Evolutionary conservation across 1,139 yeast species (phyloP).

Genomic region (Suhomyces kunorum): DNA sequence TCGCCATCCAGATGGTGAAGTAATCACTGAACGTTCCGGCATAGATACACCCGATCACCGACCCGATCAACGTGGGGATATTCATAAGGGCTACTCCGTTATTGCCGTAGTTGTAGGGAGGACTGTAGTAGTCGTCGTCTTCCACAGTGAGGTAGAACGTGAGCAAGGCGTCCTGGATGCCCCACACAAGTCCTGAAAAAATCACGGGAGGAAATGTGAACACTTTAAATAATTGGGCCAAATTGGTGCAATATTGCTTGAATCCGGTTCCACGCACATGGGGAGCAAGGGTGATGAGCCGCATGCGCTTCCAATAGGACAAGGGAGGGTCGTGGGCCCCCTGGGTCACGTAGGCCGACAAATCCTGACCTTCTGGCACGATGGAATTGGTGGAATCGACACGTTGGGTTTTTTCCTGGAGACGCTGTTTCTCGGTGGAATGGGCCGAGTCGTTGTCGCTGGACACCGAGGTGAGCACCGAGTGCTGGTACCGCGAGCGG

Average conservation of each 20-base stretch:
- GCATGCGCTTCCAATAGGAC: conserved; percentile 25
- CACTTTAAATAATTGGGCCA: conserved; percentile 30
- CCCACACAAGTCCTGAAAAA: conserved; percentile 40
- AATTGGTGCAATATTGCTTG: conserved; percentile 29
- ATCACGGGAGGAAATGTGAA: conserved; percentile 39
- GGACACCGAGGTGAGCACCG: conserved; percentile 2
- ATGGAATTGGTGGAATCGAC: not conserved
- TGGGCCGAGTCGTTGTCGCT: conserved; percentile 6
- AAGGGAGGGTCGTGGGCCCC: conserved; percentile 29
- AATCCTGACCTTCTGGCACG: conserved; percentile 1
- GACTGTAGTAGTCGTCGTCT: conserved; percentile 33
- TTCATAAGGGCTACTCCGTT: conserved; percentile 40
- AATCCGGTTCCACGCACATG: conserved; percentile 26
- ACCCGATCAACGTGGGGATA: conserved; percentile 41
- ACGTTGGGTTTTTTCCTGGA: not conserved
- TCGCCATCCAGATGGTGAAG: conserved; percentile 42
- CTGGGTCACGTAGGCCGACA: conserved; percentile 5
- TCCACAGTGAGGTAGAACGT: conserved; percentile 43
- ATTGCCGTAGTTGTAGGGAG: conserved; percentile 35
- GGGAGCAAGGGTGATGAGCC: conserved; percentile 27
- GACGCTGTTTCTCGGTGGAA: not conserved
- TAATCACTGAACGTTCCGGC: conserved; percentile 42
- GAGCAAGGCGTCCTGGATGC: conserved; percentile 40
- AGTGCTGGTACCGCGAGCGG: conserved; percentile 17
- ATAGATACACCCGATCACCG: conserved; percentile 40